Evolutionary conservation across 169 alveolate genomes (phyloP), one percentile per base, ranked within the genome.

Genomic region (Plasmodium gallinaceum): DNA sequence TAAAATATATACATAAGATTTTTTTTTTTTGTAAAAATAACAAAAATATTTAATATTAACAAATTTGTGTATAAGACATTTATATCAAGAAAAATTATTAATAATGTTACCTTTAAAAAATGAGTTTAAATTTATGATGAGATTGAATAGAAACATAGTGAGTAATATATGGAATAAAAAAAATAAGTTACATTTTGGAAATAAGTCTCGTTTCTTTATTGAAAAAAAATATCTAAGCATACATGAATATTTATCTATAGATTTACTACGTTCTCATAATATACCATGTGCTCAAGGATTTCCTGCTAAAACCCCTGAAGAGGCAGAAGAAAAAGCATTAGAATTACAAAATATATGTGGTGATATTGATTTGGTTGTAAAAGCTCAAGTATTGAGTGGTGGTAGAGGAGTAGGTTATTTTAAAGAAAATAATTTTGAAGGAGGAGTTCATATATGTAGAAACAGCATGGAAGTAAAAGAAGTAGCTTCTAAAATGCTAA

Each of bases 351-450:
- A 78, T 22, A 37, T 26, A 12, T 75, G 94, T 43, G 86, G 85
- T 4, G 90, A 93, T 42, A 39, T 37, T 2, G 93, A 91, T 14
- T 64, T 88, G 12, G 97, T 96, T 26, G 73, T 96, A 7, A 96
- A 96, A 90, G 97, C 97, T 8, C 96, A 95, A 88, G 97, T 95
- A 43, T 96, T 95, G 22, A 96, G 98, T 65, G 99, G 98, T 16
- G 99, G 99, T 3, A 94, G 99, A 86, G 98, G 98, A 0, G 88
- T 93, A 62, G 99, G 99, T 8, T 64, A 86, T 62, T 97, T 97
- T 91, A 94, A 91, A 62, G 96, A 93, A 52, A 95, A 94, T 68
- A 95, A 95, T 65, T 92, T 90, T 46, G 46, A 95, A 66, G 94
- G 96, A 52, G 99, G 99, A 20, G 98, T 97, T 39, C 97, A 96